Evolutionary conservation across 805 yeast genomes (phyloP).

Genomic region (Yarrowia divulgata): DNA sequence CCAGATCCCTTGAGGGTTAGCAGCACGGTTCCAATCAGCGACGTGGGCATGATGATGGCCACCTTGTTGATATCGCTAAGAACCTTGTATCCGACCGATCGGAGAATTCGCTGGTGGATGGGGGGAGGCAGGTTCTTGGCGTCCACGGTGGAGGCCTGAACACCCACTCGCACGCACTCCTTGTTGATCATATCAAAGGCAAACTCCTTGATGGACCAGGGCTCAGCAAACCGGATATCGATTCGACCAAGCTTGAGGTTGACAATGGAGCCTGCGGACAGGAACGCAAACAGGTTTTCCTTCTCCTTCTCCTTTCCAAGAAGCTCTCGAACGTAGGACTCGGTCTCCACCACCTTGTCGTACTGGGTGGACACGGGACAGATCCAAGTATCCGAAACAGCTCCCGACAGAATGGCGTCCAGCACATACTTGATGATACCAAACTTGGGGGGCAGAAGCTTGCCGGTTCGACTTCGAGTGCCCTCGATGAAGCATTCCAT

Average conservation of each 20-base stretch:
- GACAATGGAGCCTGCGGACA: slow-evolving; percentile 49
- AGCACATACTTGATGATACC: slow-evolving; percentile 64
- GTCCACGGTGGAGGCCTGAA: slow-evolving; percentile 25
- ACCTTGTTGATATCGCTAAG: slow-evolving; percentile 61
- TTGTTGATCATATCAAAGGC: slow-evolving; percentile 48
- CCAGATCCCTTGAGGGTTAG: slow-evolving; percentile 54
- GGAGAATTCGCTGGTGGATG: slow-evolving; percentile 49
- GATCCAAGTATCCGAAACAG: slow-evolving; percentile 54
- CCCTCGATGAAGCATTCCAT: slow-evolving; percentile 71
- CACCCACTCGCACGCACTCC: slow-evolving; percentile 40
- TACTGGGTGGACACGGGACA: slow-evolving; percentile 67
- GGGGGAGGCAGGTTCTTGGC: slow-evolving; percentile 33
- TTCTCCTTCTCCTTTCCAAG: slow-evolving; percentile 64
- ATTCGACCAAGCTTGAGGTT: slow-evolving; percentile 53
- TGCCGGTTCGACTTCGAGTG: slow-evolving; percentile 72
- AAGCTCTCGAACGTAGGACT: slow-evolving; percentile 62
- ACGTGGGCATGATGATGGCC: slow-evolving; percentile 61
- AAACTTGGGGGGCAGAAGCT: slow-evolving; percentile 65
- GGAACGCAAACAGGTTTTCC: slow-evolving; percentile 56
- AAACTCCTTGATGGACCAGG: slow-evolving; percentile 53
- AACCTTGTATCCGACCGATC: slow-evolving; percentile 62
- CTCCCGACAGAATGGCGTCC: slow-evolving; percentile 56
- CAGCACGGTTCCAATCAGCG: slow-evolving; percentile 59
- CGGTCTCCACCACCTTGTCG: slow-evolving; percentile 64
- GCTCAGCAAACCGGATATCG: slow-evolving; percentile 54